phyloP scores from a whole-genome alignment of 1,284 basidiomycete species.

The Amylostereum areolatum region DNA sequence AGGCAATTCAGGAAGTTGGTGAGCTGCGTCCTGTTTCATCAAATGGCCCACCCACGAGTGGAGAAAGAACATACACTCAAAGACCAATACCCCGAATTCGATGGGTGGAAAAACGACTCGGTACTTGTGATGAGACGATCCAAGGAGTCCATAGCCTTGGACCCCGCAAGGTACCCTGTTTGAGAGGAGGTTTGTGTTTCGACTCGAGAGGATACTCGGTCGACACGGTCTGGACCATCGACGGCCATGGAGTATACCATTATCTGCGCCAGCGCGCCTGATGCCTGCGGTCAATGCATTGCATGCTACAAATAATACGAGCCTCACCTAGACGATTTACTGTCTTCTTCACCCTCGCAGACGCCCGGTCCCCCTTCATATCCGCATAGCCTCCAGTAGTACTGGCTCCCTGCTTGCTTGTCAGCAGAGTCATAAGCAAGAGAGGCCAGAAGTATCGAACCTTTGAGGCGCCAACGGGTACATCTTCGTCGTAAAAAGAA shows the following conservation, averaged over 20 bases:
- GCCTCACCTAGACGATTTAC: constrained; percentile 63
- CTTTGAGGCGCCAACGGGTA: constrained; percentile 64
- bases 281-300: background rate
- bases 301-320: background rate
- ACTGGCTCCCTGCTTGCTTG: constrained; percentile 43
- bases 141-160: constrained; percentile 84
- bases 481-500: constrained; percentile 37
- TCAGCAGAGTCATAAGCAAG: no score
- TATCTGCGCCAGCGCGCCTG: constrained; percentile 80
- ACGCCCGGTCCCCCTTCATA: constrained; percentile 52
- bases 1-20: constrained; percentile 78
- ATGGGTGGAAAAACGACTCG: constrained; percentile 91
- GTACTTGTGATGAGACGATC: constrained; percentile 88
- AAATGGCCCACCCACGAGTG: background rate
- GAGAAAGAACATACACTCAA: constrained; percentile 34
- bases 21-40: constrained; percentile 33
- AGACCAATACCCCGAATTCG: constrained; percentile 73
- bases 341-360: constrained; percentile 74
- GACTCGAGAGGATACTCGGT: constrained; percentile 24
- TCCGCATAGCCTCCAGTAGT: constrained; percentile 68
- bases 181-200: constrained; percentile 20
- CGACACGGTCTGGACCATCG: constrained; percentile 61
- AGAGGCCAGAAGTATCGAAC: constrained; percentile 27
- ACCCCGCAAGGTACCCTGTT: constrained; percentile 75
- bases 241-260: constrained; percentile 90